These are phyloP conservation scores for Phyllosticta capitalensis DNA, from an alignment of 2,329 filamentous ascomycete genomes.

Conservation along the genomic window DNA sequence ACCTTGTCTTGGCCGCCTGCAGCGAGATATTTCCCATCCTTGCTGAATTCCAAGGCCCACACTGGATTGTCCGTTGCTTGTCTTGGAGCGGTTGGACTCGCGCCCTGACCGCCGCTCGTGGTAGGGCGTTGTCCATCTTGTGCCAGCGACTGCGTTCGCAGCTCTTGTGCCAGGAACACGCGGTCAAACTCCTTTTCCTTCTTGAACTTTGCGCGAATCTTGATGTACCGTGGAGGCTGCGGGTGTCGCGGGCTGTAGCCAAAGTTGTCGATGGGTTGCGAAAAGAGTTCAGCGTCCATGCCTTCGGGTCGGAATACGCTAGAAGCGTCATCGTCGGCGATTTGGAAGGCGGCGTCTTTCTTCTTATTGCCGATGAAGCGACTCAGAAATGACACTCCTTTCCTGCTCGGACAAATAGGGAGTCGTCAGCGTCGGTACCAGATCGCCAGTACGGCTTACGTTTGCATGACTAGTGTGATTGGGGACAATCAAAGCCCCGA, in stretches of 20 bases:
- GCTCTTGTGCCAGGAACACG: slow-evolving; percentile 84
- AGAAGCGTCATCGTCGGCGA: slow-evolving; percentile 26
- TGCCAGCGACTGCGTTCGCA: slow-evolving; percentile 46
- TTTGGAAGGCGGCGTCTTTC: slow-evolving; percentile 43
- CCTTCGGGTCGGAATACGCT: slow-evolving; percentile 62
- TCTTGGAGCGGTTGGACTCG: not conserved
- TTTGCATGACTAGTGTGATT: slow-evolving; percentile 9
- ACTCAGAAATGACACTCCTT: slow-evolving; percentile 82
- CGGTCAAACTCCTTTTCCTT: slow-evolving; percentile 73
- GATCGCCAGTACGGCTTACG: slow-evolving; percentile 8
- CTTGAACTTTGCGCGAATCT: slow-evolving; percentile 72
- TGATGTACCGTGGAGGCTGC: slow-evolving; percentile 83
- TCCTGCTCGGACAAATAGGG: slow-evolving; percentile 42
- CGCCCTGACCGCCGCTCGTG: slow-evolving; percentile 13
- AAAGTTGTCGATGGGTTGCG: slow-evolving; percentile 58
- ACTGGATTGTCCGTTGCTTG: slow-evolving; percentile 51
- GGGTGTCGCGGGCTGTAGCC: slow-evolving; percentile 82
- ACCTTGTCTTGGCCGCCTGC: slow-evolving; percentile 84
- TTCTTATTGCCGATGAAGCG: slow-evolving; percentile 72
- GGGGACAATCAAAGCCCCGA: not conserved
- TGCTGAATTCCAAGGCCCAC: slow-evolving; percentile 89
- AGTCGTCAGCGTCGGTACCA: slow-evolving; percentile 1
- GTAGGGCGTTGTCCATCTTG: slow-evolving; percentile 20
- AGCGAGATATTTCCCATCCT: slow-evolving; percentile 81
- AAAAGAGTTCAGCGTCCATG: slow-evolving; percentile 74